Base-by-base conservation (phyloP, 2,329 filamentous ascomycete genomes). In the Peltaster fructicola region DNA sequence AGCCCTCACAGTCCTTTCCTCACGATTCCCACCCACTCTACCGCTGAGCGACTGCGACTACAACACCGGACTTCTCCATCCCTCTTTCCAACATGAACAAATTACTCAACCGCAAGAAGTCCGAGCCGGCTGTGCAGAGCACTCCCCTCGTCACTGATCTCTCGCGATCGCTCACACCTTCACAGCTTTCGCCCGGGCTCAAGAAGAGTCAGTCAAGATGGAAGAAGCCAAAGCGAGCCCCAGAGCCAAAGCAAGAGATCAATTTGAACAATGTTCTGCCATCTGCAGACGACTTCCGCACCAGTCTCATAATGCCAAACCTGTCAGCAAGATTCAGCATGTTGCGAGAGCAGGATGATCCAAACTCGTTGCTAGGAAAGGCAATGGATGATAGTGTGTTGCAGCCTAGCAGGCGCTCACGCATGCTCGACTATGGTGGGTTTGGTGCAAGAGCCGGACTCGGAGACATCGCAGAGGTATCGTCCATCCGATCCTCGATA, bases 291-390 rank as follows among this genome's bases (percentile, higher is more conserved):
- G 75, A 95, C 44, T 95, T 98, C 51, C 71, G 88, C 29, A 98
- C 88, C 3, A 95, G 88, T 59, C 57, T 98, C 30, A 61, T 98
- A 33, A 91, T 98, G 85, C 84, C 81, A 1, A 85, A 84, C 20
- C 63, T 98, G 4, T 95, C 85, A 0, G 81, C 84, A 8, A 73
- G 88, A 5, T 98, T 98, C 50, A 95, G 85, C 39, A 95, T 95
- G 85, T 59, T 95, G 15, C 65, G 81, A 41, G 85, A 93, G 51
- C 85, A 93, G 48, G 84, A 93, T 47, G 82, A 93, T 42, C 85
- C 85, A 1, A 74, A 61, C 33, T 85, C 81, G 2, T 77, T 82
- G 48, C 65, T 93, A 15, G 85, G 85, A 30, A 93, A 95, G 51
- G 85, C 85, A 9, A 88, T 78, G 50, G 85, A 95, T 45, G 85